phyloP scores from a whole-genome alignment of 139 green algal species.

The Spirogloea muscicola region DNA sequence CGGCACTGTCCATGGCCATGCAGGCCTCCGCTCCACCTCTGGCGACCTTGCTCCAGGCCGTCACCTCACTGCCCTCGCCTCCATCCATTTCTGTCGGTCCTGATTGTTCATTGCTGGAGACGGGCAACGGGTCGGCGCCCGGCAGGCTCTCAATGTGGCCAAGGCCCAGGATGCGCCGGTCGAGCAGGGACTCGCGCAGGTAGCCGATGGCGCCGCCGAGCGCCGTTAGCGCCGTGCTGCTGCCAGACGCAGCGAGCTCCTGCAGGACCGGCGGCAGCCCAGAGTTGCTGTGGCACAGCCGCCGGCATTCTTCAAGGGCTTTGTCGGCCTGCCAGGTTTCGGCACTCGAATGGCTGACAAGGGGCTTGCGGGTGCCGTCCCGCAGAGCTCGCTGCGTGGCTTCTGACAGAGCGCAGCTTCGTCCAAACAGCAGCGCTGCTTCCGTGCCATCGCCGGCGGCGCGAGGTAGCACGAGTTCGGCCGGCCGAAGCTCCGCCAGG shows the following conservation, averaged over 20 bases:
- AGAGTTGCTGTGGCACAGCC: too few species aligned
- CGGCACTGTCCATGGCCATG: slow-evolving; percentile 84
- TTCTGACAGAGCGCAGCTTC: too few species aligned
- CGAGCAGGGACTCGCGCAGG: slow-evolving; percentile 70
- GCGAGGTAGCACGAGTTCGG: slow-evolving; percentile 73
- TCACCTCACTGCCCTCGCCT: not conserved
- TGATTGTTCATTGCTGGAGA: not conserved
- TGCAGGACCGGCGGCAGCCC: too few species aligned
- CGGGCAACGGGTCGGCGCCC: not conserved
- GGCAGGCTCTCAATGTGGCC: slow-evolving; percentile 65
- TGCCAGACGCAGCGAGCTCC: too few species aligned
- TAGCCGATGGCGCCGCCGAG: slow-evolving; percentile 50
- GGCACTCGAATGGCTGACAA: not conserved
- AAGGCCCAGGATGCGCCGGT: slow-evolving; percentile 63
- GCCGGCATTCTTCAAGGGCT: too few species aligned
- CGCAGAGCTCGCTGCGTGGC: slow-evolving; percentile 51
- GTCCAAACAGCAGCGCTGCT: too few species aligned
- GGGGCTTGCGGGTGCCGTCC: slow-evolving; percentile 22
- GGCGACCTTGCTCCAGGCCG: too few species aligned
- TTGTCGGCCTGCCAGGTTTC: too few species aligned
- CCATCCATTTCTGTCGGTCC: not conserved
- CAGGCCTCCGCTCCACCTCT: too few species aligned
- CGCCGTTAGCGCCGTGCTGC: slow-evolving; percentile 20
- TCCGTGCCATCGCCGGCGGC: too few species aligned
- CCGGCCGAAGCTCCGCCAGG: slow-evolving; percentile 67